Conservation (phyloP, 2,329 filamentous ascomycete species). For the Penicillium sp. region DNA sequence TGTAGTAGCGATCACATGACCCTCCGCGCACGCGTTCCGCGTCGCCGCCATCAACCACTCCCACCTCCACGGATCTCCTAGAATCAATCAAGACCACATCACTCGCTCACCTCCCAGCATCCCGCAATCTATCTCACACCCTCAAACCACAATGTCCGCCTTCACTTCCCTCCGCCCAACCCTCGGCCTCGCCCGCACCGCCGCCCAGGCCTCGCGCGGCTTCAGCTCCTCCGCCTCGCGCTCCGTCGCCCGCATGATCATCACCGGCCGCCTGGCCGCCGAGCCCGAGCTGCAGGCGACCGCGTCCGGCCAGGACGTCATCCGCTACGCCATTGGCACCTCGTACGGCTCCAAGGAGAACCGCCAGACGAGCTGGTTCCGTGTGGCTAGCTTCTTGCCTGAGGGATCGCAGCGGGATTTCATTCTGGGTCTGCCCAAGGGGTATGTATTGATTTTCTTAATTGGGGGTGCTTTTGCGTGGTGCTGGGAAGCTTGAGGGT, state of each 20-base stretch:
- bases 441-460: slow-evolving; percentile 61
- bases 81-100: neutral
- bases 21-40: slow-evolving; percentile 5
- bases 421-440: slow-evolving; percentile 75
- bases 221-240: slow-evolving; percentile 70
- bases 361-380: slow-evolving; percentile 82
- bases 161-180: slow-evolving; percentile 56
- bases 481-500: neutral
- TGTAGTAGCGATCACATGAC: slow-evolving; percentile 9
- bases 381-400: slow-evolving; percentile 69
- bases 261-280: slow-evolving; percentile 82
- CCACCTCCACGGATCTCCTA: neutral
- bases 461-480: neutral
- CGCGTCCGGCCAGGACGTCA: slow-evolving; percentile 69
- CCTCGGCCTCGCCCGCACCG: slow-evolving; percentile 48
- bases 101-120: neutral
- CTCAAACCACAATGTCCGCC: slow-evolving; percentile 35
- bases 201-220: slow-evolving; percentile 57
- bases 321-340: slow-evolving; percentile 77
- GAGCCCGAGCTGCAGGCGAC: slow-evolving; percentile 75
- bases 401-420: slow-evolving; percentile 71
- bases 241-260: slow-evolving; percentile 75
- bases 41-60: slow-evolving; percentile 1
- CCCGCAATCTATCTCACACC: neutral
- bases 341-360: slow-evolving; percentile 68